phyloP scores from a whole-genome alignment of 1,284 basidiomycete genomes.

The Malassezia japonica region DNA sequence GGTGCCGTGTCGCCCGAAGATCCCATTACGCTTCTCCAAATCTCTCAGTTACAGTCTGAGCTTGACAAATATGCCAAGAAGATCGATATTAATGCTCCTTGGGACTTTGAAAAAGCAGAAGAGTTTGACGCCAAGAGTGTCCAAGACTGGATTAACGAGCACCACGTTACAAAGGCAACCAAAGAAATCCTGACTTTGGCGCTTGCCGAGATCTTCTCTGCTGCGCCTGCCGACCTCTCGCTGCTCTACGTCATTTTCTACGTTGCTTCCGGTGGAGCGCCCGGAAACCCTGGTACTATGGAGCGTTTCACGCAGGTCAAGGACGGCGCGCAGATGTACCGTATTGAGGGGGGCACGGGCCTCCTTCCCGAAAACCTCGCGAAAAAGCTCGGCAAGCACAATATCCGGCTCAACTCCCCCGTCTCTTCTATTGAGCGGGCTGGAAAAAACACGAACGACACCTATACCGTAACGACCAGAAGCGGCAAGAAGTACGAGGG shows the following conservation, averaged over 20 bases:
- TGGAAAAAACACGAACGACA: neutral
- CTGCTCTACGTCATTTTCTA: slow-evolving; percentile 3
- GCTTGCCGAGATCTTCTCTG: slow-evolving; percentile 2
- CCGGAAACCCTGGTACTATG: neutral
- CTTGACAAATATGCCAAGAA: neutral
- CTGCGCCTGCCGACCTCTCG: neutral
- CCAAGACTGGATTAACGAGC: neutral
- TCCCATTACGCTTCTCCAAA: neutral
- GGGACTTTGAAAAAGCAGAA: neutral
- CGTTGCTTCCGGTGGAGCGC: neutral
- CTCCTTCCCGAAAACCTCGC: neutral
- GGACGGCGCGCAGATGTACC: neutral
- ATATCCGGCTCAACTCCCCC: slow-evolving; percentile 4
- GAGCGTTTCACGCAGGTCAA: neutral
- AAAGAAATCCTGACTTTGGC: neutral
- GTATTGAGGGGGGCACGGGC: neutral
- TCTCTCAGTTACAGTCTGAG: neutral
- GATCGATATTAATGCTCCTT: neutral
- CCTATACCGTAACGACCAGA: neutral
- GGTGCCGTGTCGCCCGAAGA: slow-evolving; percentile 1
- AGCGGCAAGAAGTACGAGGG: neutral
- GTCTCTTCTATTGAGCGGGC: neutral
- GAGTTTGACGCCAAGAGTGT: neutral
- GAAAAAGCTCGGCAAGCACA: neutral
- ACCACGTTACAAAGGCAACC: neutral